phyloP scores from a whole-genome alignment of 139 green algal genomes.

The Protoeuglena noctilucae region DNA sequence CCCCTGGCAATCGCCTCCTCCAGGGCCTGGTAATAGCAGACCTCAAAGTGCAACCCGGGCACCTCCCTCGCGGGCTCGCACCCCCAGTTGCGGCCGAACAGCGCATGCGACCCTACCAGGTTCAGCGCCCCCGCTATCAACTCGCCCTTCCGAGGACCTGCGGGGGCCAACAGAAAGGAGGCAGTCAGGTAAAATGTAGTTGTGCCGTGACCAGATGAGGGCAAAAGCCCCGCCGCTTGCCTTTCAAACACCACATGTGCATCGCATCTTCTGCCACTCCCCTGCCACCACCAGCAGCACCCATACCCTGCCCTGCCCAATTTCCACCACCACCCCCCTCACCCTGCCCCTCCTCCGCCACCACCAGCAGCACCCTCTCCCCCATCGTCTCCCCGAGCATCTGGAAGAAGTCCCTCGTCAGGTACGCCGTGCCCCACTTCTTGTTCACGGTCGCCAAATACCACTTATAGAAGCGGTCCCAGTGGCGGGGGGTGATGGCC shows the following conservation, averaged over 20 bases:
- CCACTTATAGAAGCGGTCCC: constrained; percentile 69
- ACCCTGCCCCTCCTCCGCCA: constrained; percentile 1
- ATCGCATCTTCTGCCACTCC: no score
- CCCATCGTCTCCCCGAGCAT: constrained; percentile 42
- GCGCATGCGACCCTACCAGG: constrained; percentile 55
- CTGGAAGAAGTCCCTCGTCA: constrained; percentile 76
- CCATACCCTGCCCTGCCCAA: no score
- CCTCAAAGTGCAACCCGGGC: constrained; percentile 77
- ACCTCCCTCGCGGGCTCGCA: constrained; percentile 25
- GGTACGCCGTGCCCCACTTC: constrained; percentile 72
- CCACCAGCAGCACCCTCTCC: constrained; percentile 15
- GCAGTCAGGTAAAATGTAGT: no score
- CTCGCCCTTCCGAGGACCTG: no score
- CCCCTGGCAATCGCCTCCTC: constrained; percentile 50
- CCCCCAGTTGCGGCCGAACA: constrained; percentile 87
- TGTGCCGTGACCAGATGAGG: no score
- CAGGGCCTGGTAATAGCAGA: constrained; percentile 78
- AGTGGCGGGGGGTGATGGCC: constrained; percentile 40
- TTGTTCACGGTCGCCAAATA: constrained; percentile 37
- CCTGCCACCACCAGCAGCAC: constrained; percentile 70
- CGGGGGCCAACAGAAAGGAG: no score
- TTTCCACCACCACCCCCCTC: neutral
- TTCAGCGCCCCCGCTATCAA: constrained; percentile 73
- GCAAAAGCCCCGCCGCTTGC: no score
- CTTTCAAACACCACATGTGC: neutral